Evolutionary conservation across 805 yeast species (phyloP), one percentile per base, ranked within the genome.

Genomic region (Jamesozyma jinghongensis): DNA sequence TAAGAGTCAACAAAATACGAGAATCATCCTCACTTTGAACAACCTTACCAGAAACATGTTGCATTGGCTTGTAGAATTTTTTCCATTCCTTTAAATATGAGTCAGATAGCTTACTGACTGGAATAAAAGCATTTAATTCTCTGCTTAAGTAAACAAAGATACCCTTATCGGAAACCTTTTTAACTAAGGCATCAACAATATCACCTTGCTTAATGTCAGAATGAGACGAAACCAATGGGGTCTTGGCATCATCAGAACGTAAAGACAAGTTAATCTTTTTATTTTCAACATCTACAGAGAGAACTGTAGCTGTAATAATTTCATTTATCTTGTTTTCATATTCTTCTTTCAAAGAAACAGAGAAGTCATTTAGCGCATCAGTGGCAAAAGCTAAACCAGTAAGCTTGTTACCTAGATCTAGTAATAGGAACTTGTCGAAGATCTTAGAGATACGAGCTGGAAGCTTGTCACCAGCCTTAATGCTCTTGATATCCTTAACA

Each of bases 71-170:
- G 71, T 72, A 85, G 47, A 70, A 74, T 47, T 77, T 78, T 67
- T 85, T 85, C 97, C 97, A 90, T 43, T 90, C 94, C 53, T 81
- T 82, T 56, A 86, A 65, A 52, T 67, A 85, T 1, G 81, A 69
- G 53, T 90, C 97, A 10, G 94, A 84, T 22, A 90, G 67, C 57
- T 88, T 88, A 33, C 81, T 63, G 37, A 86, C 78, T 54, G 85
- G 80, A 20, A 85, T 92, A 53, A 90, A 77, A 1, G 88, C 97
- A 50, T 75, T 75, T 19, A 84, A 67, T 1, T 70, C 66, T 47
- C 83, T 73, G 32, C 92, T 86, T 48, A 90, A 65, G 17, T 83
- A 71, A 37, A 90, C 81, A 57, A 81, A 85, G 19, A 90, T 61
- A 58, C 95, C 94, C 42, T 77, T 73, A 50, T 81, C 79, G 12